A percentile compares a stretch with the other conserved stretches of the same genome.
These are phyloP conservation scores for Leishmania mexicana DNA, from an alignment of 208 protist species.

Conservation along the genomic window DNA sequence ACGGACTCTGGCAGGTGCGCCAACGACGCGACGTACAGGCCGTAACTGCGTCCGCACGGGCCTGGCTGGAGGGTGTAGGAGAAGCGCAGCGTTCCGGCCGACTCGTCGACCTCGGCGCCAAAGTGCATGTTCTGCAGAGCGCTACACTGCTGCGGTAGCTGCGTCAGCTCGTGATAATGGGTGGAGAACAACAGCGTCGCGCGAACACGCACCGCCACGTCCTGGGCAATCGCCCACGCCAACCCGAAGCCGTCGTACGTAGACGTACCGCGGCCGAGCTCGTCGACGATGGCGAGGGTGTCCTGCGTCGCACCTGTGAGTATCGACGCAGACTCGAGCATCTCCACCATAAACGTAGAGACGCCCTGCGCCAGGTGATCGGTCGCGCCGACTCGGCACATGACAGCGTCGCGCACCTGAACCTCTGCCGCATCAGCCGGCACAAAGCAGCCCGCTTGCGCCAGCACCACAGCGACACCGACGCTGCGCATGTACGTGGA, in stretches of 20 bases:
- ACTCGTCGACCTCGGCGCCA: constrained; percentile 72
- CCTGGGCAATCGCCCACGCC: constrained; percentile 98
- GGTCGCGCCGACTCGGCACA: constrained; percentile 98
- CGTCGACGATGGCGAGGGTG: constrained; percentile 99
- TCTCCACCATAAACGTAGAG: constrained; percentile 99
- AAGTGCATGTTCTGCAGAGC: constrained; percentile 85
- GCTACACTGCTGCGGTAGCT: constrained; percentile 65
- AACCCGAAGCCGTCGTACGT: constrained; percentile 99
- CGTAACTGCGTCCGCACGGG: constrained; percentile 91
- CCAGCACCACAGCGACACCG: constrained; percentile 97
- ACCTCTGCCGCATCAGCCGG: constrained; percentile 92
- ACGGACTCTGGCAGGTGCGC: constrained; percentile 87
- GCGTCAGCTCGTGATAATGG: constrained; percentile 99
- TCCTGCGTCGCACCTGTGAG: constrained; percentile 91
- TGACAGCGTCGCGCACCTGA: constrained; percentile 93
- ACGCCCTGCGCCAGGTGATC: constrained; percentile 95
- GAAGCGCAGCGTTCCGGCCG: constrained; percentile 77
- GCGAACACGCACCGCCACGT: constrained; percentile 84
- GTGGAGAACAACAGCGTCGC: constrained; percentile 98
- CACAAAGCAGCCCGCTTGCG: constrained; percentile 99
- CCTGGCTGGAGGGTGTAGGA: constrained; percentile 86
- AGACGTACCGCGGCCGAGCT: constrained; percentile 99
- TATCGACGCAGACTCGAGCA: constrained; percentile 99
- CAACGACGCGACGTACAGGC: constrained; percentile 92
- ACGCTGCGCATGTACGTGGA: constrained; percentile 98